phyloP scores from a whole-genome alignment of 1,284 basidiomycete genomes.

The Macrocystidia cucumis region DNA sequence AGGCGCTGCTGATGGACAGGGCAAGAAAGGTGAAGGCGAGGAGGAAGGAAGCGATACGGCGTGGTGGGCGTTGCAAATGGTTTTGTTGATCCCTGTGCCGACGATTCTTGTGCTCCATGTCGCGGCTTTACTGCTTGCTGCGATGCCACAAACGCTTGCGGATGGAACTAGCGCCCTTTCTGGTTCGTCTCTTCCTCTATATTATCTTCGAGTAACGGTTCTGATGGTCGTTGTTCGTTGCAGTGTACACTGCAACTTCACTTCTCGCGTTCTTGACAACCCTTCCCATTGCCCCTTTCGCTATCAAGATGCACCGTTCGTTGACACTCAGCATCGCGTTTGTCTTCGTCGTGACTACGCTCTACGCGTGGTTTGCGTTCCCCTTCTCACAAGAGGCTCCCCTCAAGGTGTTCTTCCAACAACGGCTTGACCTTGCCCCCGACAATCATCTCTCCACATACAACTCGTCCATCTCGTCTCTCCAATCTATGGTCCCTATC shows the following conservation, averaged over 20 bases:
- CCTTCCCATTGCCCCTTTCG: conserved; percentile 39
- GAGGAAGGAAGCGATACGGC: too few relatives aligned
- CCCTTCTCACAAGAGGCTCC: conserved; percentile 57
- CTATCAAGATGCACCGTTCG: not conserved
- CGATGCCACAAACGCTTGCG: conserved; percentile 50
- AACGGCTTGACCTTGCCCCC: too few relatives aligned
- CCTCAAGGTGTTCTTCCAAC: conserved; percentile 66
- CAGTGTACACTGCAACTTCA: conserved; percentile 47
- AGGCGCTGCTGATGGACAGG: too few relatives aligned
- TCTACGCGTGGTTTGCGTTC: not conserved
- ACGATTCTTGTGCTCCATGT: conserved; percentile 53
- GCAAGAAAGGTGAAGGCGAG: too few relatives aligned
- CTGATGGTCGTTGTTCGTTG: not conserved
- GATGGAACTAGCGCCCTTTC: conserved; percentile 50
- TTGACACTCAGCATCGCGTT: conserved; percentile 5
- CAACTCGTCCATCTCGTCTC: too few relatives aligned
- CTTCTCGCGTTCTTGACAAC: conserved; percentile 41
- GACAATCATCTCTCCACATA: too few relatives aligned
- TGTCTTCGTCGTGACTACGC: not conserved
- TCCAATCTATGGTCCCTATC: too few relatives aligned
- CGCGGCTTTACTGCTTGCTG: conserved; percentile 37
- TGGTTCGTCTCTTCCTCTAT: too few relatives aligned
- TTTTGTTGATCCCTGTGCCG: conserved; percentile 50
- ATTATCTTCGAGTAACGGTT: too few relatives aligned
- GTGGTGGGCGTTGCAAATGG: conserved; percentile 60